Percentiles rank a stretch among this genome's conserved stretches.
Conservation (phyloP, 768 basidiomycete species). For the Trametes punicea region DNA sequence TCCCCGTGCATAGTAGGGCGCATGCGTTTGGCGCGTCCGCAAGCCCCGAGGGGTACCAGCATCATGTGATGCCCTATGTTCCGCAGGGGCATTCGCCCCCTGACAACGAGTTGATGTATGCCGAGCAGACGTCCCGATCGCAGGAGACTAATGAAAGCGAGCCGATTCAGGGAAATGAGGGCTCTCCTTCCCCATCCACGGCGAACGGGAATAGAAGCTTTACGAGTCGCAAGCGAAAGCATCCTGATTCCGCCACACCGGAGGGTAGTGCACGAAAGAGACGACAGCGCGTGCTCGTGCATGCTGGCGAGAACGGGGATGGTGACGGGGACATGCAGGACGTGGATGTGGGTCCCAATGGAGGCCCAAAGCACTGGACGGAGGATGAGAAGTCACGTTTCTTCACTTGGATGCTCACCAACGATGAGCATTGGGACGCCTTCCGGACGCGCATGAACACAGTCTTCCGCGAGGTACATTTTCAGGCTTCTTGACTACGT, state of each 20-base stretch:
- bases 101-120: constrained; percentile 6
- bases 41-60: constrained; percentile 12
- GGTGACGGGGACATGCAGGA: constrained; percentile 15
- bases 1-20: constrained; percentile 7
- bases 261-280: constrained; percentile 13
- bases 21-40: not conserved
- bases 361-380: constrained; percentile 82
- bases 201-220: not conserved
- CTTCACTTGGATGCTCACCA: constrained; percentile 76
- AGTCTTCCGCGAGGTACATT: constrained; percentile 68
- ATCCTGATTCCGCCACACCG: constrained; percentile 6
- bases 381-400: constrained; percentile 79
- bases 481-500: constrained; percentile 12
- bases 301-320: not conserved
- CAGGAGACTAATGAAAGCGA: not conserved
- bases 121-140: not conserved
- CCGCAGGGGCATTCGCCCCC: constrained; percentile 5
- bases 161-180: not conserved
- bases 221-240: constrained; percentile 18
- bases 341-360: constrained; percentile 21
- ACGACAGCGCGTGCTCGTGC: constrained; percentile 1
- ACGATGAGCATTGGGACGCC: constrained; percentile 77
- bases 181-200: not conserved
- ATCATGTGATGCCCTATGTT: constrained; percentile 13
- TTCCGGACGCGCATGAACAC: constrained; percentile 80